Conservation (phyloP, 2,329 filamentous ascomycete genomes). For the Colletotrichum plurivorum region DNA sequence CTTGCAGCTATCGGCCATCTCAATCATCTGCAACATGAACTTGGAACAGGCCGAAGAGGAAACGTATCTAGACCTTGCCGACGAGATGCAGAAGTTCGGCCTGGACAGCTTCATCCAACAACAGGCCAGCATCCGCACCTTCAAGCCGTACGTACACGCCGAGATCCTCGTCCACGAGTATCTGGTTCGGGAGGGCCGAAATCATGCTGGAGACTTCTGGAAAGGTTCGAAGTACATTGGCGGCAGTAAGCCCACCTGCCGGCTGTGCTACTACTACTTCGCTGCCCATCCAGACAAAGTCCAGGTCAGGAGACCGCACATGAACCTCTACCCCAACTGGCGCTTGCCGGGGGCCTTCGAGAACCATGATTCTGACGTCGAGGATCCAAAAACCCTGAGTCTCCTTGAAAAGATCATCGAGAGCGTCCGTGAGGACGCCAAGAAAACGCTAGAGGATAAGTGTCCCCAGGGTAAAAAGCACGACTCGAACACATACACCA, state of each 20-base stretch:
- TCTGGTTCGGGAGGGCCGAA: neutral
- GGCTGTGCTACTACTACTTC: slow-evolving; percentile 57
- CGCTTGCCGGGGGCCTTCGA: slow-evolving; percentile 50
- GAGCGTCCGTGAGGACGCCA: slow-evolving; percentile 47
- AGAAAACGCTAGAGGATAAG: slow-evolving; percentile 47
- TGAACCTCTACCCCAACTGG: slow-evolving; percentile 58
- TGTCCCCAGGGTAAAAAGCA: slow-evolving; percentile 45
- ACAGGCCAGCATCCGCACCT: slow-evolving; percentile 31
- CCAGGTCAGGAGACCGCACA: slow-evolving; percentile 48
- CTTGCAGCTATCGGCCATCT: slow-evolving; percentile 39
- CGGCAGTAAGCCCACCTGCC: slow-evolving; percentile 57
- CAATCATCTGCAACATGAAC: slow-evolving; percentile 45
- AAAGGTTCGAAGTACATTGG: slow-evolving; percentile 53
- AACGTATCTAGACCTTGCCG: slow-evolving; percentile 32
- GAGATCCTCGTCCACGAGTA: slow-evolving; percentile 51
- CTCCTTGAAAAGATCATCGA: slow-evolving; percentile 47
- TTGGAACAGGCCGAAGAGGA: slow-evolving; percentile 8
- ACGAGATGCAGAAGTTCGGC: slow-evolving; percentile 43
- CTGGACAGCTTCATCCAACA: slow-evolving; percentile 45
- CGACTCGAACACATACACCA: slow-evolving; percentile 51
- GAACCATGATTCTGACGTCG: slow-evolving; percentile 4
- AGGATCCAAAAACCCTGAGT: slow-evolving; percentile 32
- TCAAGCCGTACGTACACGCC: slow-evolving; percentile 52
- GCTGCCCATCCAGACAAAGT: slow-evolving; percentile 40
- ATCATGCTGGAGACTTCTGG: slow-evolving; percentile 47